Evolutionary conservation across 139 green algal genomes (phyloP).

Genomic region (Edaphochlamys debaryana): DNA sequence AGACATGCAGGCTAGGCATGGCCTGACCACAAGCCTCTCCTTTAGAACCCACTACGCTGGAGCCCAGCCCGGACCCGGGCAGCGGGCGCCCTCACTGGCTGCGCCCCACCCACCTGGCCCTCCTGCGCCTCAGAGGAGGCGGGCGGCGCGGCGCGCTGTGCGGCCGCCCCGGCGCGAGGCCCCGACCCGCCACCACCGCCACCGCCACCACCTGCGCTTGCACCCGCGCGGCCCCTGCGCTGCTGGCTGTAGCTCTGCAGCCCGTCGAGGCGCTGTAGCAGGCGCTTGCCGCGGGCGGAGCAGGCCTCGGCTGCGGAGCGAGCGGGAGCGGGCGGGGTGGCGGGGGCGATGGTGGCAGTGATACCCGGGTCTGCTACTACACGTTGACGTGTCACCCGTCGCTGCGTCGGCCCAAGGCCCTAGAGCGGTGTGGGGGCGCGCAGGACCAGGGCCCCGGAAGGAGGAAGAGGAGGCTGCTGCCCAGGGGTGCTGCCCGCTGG

Average conservation of each 20-base stretch:
- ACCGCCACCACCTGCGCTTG: background rate
- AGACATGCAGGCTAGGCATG: too few species aligned
- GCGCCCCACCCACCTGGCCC: background rate
- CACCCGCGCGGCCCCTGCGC: too few species aligned
- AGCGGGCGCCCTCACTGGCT: too few species aligned
- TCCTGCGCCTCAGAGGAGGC: background rate
- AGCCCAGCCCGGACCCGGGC: too few species aligned
- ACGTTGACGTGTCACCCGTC: too few species aligned
- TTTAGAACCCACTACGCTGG: too few species aligned
- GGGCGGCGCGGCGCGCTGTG: too few species aligned
- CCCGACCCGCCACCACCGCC: background rate
- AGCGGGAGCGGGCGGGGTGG: background rate
- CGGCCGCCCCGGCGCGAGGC: too few species aligned
- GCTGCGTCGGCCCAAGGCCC: background rate
- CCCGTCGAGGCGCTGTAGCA: background rate
- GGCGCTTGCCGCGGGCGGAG: background rate
- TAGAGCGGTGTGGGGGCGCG: background rate
- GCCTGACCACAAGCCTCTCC: too few species aligned
- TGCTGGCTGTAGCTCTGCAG: background rate
- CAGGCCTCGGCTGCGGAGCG: background rate
- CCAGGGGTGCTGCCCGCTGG: background rate
- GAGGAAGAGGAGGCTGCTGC: too few species aligned
- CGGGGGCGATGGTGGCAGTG: background rate
- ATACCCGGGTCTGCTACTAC: background rate
- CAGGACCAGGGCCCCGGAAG: too few species aligned